Base-by-base conservation (phyloP, 1,284 basidiomycete species). In the Thecaphora thlaspeos region DNA sequence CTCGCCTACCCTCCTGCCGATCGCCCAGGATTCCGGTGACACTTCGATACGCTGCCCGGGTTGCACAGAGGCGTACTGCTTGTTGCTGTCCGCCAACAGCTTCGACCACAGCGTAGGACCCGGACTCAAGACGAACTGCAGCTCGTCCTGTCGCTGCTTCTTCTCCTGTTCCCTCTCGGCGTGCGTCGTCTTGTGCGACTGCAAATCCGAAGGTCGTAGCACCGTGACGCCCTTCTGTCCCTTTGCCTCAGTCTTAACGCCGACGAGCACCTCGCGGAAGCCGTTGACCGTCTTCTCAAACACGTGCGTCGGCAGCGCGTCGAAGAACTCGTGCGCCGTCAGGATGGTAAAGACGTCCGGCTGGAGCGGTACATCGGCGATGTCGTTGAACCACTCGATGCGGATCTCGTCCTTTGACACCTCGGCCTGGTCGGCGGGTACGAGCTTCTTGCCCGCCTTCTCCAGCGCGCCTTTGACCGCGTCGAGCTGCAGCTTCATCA, bases 271-370 rank as follows among this genome's bases (percentile, higher is more conserved):
- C 79, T 97, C 94, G 49, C 88, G 84, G 86, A 91, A 96, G 1
- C 90, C 91, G 36, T 86, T 82, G 5, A 43, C 18, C 7, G 69
- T 67, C 52, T 73, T 73, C 81, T 95, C 87, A 42, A 98, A 82
- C 28, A 94, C 81, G 77, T 96, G 90, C 44, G 96, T 87, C 0
- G 94, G 94, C 44, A 99, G 82, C 0, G 94, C 94, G 74, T 98
- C 95, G 63, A 99, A 97, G 80, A 98, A 96, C 76, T 98, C 95
- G 77, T 98, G 94, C 0, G 94, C 95, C 8, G 96, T 80, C 19
- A 95, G 78, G 81, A 96, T 86, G 0, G 91, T 95, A 78, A 87
- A 97, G 38, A 55, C 45, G 3, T 48, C 71, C 77, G 70, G 46
- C 79, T 80, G 68, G 21, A 80, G 57, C 1, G 83, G 79, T 0